A percentile compares a stretch with the other conserved stretches of the same genome.
phyloP scores from a whole-genome alignment of 768 basidiomycete genomes.

The Daedalea quercina region DNA sequence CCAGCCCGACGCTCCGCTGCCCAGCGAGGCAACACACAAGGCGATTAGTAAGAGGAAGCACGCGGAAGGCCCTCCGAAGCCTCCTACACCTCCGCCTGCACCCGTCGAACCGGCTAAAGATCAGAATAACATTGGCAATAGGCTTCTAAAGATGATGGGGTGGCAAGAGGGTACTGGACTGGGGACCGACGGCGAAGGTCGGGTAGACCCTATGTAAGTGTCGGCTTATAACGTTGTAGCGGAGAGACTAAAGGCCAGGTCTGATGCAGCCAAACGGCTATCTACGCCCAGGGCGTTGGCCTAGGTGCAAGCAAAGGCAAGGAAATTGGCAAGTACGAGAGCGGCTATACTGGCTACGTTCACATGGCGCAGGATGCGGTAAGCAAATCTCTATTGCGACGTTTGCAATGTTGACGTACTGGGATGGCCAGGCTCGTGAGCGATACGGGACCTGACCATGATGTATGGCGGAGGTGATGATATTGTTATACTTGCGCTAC shows the following conservation, averaged over 20 bases:
- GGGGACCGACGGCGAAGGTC: conserved; percentile 74
- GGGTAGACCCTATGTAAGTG: conserved; percentile 80
- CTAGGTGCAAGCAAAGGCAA: conserved; percentile 90
- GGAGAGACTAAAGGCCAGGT: neutral
- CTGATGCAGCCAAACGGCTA: conserved; percentile 58
- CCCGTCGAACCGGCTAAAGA: conserved; percentile 72
- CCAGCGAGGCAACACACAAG: conserved; percentile 15
- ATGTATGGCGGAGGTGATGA: neutral
- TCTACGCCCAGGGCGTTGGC: conserved; percentile 85
- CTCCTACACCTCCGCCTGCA: conserved; percentile 56
- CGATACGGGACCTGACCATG: conserved; percentile 22
- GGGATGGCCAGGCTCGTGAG: conserved; percentile 28
- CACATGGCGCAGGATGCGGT: conserved; percentile 24
- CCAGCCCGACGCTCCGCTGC: conserved; percentile 79
- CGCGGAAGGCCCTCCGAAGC: conserved; percentile 57
- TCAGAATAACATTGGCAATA: conserved; percentile 84
- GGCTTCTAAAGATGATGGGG: conserved; percentile 95
- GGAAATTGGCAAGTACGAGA: conserved; percentile 43
- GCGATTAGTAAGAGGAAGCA: conserved; percentile 38
- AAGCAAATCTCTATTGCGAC: conserved; percentile 5
- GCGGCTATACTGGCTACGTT: conserved; percentile 22
- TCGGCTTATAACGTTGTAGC: conserved; percentile 3
- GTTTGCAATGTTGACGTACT: neutral
- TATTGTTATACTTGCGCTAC: neutral
- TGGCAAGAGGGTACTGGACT: conserved; percentile 90